Conservation (phyloP, 192 early-diverging fungal genomes). For the Allomyces arbusculus region DNA sequence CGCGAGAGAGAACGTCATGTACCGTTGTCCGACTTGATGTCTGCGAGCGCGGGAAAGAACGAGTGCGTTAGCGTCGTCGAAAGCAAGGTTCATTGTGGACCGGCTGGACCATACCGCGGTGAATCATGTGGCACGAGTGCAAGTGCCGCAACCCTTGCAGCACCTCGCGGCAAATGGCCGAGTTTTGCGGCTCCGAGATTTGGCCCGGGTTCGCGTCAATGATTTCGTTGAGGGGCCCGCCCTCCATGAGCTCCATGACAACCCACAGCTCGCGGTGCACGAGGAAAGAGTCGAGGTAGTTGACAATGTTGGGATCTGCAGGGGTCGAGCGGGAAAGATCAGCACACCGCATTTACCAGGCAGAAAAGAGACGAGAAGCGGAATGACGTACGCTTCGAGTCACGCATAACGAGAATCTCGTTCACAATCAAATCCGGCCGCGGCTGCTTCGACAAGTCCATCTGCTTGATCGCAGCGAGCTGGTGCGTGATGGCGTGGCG, state of each 20-base stretch:
- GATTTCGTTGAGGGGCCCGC: conserved; percentile 87
- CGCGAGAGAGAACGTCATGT: too few species aligned
- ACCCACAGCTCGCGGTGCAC: conserved; percentile 72
- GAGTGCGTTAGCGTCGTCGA: too few species aligned
- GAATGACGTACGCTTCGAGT: conserved; percentile 30
- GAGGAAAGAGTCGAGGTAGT: conserved; percentile 82
- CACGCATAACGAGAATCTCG: conserved; percentile 85
- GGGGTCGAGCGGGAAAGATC: too few species aligned
- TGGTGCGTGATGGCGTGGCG: conserved; percentile 46
- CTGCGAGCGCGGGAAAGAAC: conserved; percentile 3
- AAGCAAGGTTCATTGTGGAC: too few species aligned
- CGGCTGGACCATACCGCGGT: conserved; percentile 17
- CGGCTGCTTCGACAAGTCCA: conserved; percentile 69
- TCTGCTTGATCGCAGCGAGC: conserved; percentile 83
- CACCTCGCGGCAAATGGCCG: conserved; percentile 66
- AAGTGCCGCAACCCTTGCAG: conserved; percentile 60
- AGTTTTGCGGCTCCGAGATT: conserved; percentile 80
- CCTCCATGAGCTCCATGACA: conserved; percentile 98
- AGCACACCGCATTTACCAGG: too few species aligned
- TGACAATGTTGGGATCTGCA: conserved; percentile 77
- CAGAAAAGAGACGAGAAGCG: too few species aligned
- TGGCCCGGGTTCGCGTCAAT: conserved; percentile 65
- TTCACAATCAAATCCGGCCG: conserved; percentile 80
- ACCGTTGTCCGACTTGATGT: conserved; percentile 73
- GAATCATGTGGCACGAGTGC: conserved; percentile 66